These are phyloP conservation scores for Pouteria campechiana DNA, from an alignment of 179 eudicot genomes.

Conservation along the genomic window DNA sequence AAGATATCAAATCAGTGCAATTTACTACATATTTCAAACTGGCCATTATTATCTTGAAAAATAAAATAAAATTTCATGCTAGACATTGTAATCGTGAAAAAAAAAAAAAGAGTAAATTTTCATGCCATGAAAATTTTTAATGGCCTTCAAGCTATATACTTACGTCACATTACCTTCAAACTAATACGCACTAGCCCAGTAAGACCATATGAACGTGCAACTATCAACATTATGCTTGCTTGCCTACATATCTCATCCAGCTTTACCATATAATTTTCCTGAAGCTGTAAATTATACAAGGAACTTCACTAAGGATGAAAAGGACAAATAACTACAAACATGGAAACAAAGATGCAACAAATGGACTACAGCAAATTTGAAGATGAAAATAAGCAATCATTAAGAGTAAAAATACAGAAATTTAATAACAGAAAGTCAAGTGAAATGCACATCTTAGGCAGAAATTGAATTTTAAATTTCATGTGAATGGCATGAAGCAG, in stretches of 20 bases:
- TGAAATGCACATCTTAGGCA: neutral
- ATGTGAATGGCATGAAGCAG: too few species aligned
- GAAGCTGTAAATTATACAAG: constrained; percentile 35
- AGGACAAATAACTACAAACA: too few species aligned
- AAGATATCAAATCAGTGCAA: too few species aligned
- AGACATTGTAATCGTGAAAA: neutral
- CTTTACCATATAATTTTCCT: constrained; percentile 79
- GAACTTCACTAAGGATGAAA: too few species aligned
- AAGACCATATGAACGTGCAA: constrained; percentile 93
- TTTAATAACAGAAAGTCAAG: neutral
- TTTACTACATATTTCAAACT: too few species aligned
- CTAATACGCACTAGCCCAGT: constrained; percentile 89
- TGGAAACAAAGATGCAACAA: neutral
- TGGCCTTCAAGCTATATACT: neutral
- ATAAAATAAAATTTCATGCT: neutral
- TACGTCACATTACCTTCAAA: constrained; percentile 48
- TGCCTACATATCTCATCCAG: constrained; percentile 80
- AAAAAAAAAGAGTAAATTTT: neutral
- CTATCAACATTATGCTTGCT: constrained; percentile 60
- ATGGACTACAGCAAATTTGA: too few species aligned
- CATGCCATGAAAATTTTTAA: neutral
- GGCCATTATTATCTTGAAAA: too few species aligned
- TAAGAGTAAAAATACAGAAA: too few species aligned
- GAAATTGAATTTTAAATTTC: neutral
- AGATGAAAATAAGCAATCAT: too few species aligned